A percentile compares a stretch with the other conserved stretches of the same genome.
Evolutionary conservation across 73 alveolate species (phyloP).

Genomic region (Paramecium pentaurelia): DNA sequence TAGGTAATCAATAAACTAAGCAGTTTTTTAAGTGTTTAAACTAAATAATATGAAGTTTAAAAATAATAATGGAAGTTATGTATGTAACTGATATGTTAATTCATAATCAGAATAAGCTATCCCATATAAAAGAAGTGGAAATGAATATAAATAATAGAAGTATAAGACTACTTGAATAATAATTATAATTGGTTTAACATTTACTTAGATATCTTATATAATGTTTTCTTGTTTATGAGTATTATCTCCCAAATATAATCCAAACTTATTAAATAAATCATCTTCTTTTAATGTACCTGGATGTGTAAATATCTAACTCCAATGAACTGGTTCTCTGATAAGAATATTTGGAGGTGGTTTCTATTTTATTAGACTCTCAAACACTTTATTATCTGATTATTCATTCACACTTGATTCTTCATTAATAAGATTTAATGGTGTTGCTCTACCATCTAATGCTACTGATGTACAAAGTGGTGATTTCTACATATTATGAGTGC

Average conservation of each 20-base stretch:
- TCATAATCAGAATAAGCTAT: not conserved
- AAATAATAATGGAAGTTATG: not conserved
- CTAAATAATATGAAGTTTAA: not conserved
- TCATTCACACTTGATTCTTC: slow-evolving; percentile 15
- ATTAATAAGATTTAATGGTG: not conserved
- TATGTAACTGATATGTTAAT: not conserved
- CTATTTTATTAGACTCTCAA: not conserved
- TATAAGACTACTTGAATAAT: not conserved
- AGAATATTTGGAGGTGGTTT: not conserved
- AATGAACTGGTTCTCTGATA: not conserved
- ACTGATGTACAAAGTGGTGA: slow-evolving; percentile 5
- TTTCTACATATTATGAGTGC: not conserved
- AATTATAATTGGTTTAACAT: not conserved
- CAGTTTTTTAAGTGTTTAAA: not conserved
- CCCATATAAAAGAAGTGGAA: not conserved
- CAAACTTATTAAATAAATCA: not conserved
- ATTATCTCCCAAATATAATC: not conserved
- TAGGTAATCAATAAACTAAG: not conserved
- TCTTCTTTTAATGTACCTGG: not conserved
- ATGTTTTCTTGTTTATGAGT: not conserved
- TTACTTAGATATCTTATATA: not conserved
- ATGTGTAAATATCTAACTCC: not conserved
- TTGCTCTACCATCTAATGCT: not conserved
- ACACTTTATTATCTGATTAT: not conserved
- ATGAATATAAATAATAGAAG: not conserved